These are phyloP conservation scores for Boletus tylopilopsis DNA, from an alignment of 768 basidiomycete species.

Conservation along the genomic window DNA sequence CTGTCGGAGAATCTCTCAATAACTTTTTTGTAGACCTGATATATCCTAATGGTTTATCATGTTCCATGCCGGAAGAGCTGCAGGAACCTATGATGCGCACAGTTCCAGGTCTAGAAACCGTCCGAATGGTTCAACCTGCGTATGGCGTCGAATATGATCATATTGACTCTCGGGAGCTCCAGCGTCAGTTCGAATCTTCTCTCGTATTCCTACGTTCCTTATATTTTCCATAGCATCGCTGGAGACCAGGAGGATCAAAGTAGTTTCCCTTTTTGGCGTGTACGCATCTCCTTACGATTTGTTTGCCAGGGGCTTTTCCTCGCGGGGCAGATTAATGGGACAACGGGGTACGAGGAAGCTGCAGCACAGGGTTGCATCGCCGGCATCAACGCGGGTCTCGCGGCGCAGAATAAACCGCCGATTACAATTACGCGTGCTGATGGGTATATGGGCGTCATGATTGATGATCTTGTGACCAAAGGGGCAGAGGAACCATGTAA, in stretches of 20 bases:
- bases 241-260: constrained; percentile 81
- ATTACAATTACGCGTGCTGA: constrained; percentile 78
- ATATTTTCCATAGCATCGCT: constrained; percentile 54
- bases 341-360: constrained; percentile 93
- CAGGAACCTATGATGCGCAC: constrained; percentile 83
- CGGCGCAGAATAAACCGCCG: constrained; percentile 51
- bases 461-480: constrained; percentile 85
- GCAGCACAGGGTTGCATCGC: constrained; percentile 88
- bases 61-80: constrained; percentile 81
- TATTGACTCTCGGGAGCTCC: constrained; percentile 79
- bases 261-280: constrained; percentile 22
- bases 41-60: constrained; percentile 88
- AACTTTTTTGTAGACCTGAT: constrained; percentile 56
- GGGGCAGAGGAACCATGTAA: constrained; percentile 90
- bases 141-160: constrained; percentile 95
- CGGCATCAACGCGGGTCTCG: constrained; percentile 82
- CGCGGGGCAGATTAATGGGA: constrained; percentile 90
- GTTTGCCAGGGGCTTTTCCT: constrained; percentile 68
- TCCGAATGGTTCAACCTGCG: constrained; percentile 77
- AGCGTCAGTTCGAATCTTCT: constrained; percentile 43
- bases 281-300: not conserved
- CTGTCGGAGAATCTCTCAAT: not conserved
- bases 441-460: constrained; percentile 85
- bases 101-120: constrained; percentile 80
- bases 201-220: not conserved